Evolutionary conservation across 2,329 filamentous ascomycete species (phyloP).

Genomic region (Coccinonectria pachysandricola): DNA sequence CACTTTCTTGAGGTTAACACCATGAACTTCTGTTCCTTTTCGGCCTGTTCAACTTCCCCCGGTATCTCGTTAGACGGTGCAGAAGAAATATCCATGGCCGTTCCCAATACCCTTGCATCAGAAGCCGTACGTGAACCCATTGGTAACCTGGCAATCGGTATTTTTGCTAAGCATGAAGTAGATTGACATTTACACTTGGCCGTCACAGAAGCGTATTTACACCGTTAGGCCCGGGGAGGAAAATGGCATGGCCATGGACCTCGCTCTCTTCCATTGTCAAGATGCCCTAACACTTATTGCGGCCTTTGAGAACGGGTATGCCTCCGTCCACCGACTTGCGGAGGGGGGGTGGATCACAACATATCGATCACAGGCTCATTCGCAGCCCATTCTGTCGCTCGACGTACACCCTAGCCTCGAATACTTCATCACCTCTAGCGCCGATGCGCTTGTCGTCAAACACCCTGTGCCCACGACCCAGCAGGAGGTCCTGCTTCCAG

Average conservation of each 20-base stretch:
- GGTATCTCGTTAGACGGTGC: conserved; percentile 10
- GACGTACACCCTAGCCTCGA: conserved; percentile 39
- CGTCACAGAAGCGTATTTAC: conserved; percentile 59
- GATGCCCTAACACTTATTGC: conserved; percentile 52
- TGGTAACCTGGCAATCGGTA: too few relatives aligned
- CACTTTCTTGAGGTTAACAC: conserved; percentile 80
- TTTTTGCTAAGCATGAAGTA: too few relatives aligned
- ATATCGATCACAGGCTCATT: conserved; percentile 60
- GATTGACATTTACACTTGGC: conserved; percentile 78
- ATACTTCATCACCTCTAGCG: conserved; percentile 69
- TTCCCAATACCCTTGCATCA: conserved; percentile 66
- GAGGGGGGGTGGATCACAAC: conserved; percentile 36
- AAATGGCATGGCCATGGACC: conserved; percentile 81
- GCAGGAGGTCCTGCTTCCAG: conserved; percentile 15
- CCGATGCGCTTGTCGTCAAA: conserved; percentile 69
- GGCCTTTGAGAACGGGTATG: conserved; percentile 79
- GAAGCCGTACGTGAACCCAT: conserved; percentile 45
- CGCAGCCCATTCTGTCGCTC: conserved; percentile 73
- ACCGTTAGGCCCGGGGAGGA: conserved; percentile 39
- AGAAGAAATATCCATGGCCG: conserved; percentile 56
- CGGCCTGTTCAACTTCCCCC: conserved; percentile 40
- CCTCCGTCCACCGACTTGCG: conserved; percentile 50
- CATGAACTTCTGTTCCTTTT: conserved; percentile 88
- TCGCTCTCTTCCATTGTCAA: conserved; percentile 48
- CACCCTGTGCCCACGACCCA: conserved; percentile 49